Conservation (phyloP, 2,329 filamentous ascomycete genomes). For the Periconia sp. region DNA sequence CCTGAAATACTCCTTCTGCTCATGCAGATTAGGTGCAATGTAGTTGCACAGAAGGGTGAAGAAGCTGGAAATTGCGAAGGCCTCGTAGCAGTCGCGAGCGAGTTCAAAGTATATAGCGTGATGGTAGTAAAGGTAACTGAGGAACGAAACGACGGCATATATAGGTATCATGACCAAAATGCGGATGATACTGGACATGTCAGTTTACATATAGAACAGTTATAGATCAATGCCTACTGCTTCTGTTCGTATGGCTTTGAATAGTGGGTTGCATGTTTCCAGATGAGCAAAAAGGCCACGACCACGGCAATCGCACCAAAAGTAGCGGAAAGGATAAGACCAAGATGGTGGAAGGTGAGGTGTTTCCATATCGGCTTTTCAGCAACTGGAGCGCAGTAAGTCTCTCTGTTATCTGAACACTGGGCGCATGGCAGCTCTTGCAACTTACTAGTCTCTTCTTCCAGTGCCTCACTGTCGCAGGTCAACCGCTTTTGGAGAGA, state of each 20-base stretch:
- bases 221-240: slow-evolving; percentile 49
- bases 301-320: slow-evolving; percentile 56
- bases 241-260: slow-evolving; percentile 61
- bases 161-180: slow-evolving; percentile 88
- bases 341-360: slow-evolving; percentile 60
- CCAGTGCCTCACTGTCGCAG: slow-evolving; percentile 16
- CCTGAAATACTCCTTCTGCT: slow-evolving; percentile 81
- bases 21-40: slow-evolving; percentile 73
- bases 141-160: slow-evolving; percentile 73
- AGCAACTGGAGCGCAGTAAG: slow-evolving; percentile 27
- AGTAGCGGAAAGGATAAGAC: slow-evolving; percentile 55
- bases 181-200: slow-evolving; percentile 68
- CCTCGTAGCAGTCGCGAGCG: slow-evolving; percentile 83
- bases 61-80: slow-evolving; percentile 84
- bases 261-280: slow-evolving; percentile 62
- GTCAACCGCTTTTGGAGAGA: slow-evolving; percentile 5
- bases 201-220: slow-evolving; percentile 7
- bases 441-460: slow-evolving; percentile 42
- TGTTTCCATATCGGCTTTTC: slow-evolving; percentile 56
- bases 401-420: neutral
- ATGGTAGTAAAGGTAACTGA: slow-evolving; percentile 73
- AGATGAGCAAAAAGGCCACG: slow-evolving; percentile 57
- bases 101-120: slow-evolving; percentile 81
- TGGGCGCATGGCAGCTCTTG: neutral
- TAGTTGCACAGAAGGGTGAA: slow-evolving; percentile 83